Evolutionary conservation across 805 yeast genomes (phyloP), one percentile per base, ranked within the genome.

Genomic region (Wickerhamiella shivajii): DNA sequence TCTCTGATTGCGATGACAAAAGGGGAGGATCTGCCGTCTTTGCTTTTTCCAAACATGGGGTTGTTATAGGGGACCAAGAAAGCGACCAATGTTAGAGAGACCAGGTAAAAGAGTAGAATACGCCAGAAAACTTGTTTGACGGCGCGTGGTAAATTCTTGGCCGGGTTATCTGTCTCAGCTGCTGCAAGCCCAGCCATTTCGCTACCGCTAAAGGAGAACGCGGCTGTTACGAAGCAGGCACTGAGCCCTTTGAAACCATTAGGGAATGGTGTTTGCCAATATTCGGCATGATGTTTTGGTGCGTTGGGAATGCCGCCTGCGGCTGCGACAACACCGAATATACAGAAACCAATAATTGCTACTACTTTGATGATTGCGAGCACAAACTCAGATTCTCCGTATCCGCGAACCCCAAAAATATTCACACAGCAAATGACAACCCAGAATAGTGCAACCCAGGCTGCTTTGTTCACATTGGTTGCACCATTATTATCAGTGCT

Each of bases 121-220:
- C 85, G 65, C 84, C 84, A 77, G 56, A 79, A 75, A 2, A 77
- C 78, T 56, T 77, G 83, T 53, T 77, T 77, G 38, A 76, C 72
- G 25, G 85, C 83, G 34, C 65, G 64, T 26, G 85, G 85, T 34
- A 77, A 63, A 3, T 76, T 54, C 36, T 60, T 62, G 44, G 78
- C 61, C 33, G 85, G 84, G 51, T 75, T 69, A 29, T 58, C 67
- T 18, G 79, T 61, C 55, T 77, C 87, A 8, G 84, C 83, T 19
- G 83, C 76, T 8, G 83, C 76, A 20, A 77, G 60, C 29, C 80
- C 79, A 24, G 67, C 68, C 44, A 77, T 59, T 52, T 77, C 87
- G 16, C 79, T 69, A 43, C 85, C 85, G 27, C 77, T 71, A 47
- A 71, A 76, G 11, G 80, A 66, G 51, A 76, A 77, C 1, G 81